Evolutionary conservation across 768 basidiomycete genomes (phyloP).

Genomic region (Sporobolomyces pararoseus): DNA sequence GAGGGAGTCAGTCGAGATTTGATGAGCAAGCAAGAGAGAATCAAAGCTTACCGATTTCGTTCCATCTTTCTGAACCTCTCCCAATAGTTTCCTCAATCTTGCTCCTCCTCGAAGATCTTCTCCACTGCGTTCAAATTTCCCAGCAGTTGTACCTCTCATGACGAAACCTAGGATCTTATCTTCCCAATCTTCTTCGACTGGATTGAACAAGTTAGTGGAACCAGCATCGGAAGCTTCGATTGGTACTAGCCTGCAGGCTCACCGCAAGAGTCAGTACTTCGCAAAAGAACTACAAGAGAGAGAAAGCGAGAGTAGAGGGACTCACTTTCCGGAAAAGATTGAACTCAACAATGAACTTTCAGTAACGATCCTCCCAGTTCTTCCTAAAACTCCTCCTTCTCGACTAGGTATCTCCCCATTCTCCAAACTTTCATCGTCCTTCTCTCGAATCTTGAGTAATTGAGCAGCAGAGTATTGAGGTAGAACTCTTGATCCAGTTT

Average conservation of each 20-base stretch:
- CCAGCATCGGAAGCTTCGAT: slow-evolving; percentile 28
- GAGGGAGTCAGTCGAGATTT: no score
- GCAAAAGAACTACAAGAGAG: no score
- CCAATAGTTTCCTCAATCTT: not conserved
- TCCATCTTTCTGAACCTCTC: slow-evolving; percentile 11
- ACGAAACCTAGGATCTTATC: slow-evolving; percentile 19
- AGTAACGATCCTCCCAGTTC: slow-evolving; percentile 7
- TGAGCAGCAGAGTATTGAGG: not conserved
- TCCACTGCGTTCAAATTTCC: no score
- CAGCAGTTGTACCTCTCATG: not conserved
- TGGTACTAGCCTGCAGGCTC: slow-evolving; percentile 13
- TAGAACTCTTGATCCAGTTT: not conserved
- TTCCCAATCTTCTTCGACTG: slow-evolving; percentile 9
- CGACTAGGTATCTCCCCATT: not conserved
- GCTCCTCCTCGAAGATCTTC: not conserved
- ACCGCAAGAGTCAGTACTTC: no score
- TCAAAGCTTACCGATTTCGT: slow-evolving; percentile 7
- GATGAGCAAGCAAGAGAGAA: not conserved
- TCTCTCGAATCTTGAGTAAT: slow-evolving; percentile 6
- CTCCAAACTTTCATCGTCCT: not conserved
- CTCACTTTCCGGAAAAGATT: slow-evolving; percentile 21
- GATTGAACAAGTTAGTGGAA: slow-evolving; percentile 19
- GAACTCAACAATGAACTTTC: slow-evolving; percentile 23
- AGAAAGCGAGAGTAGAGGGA: not conserved
- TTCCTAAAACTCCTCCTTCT: not conserved